Percentiles rank a stretch among this genome's conserved stretches.
phyloP scores from a whole-genome alignment of 306 rosid species.

The Cucurbita argyrosperma region DNA sequence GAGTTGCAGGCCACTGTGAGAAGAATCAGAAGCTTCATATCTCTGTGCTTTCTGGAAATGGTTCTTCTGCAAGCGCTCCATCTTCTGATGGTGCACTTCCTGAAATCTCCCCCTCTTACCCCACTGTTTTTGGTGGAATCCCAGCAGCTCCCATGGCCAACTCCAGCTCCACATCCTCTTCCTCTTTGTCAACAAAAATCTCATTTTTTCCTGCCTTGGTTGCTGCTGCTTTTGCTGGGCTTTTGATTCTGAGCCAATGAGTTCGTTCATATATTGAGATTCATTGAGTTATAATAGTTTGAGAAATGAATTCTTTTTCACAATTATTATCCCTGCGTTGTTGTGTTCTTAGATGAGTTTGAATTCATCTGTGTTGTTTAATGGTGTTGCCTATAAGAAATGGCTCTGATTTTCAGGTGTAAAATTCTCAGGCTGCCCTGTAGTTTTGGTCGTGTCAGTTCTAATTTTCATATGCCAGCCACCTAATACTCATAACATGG shows the following conservation, averaged over 20 bases:
- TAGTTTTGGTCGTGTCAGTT: not conserved
- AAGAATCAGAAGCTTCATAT: constrained; percentile 63
- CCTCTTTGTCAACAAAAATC: constrained; percentile 22
- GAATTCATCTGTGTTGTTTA: not conserved
- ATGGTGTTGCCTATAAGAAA: not conserved
- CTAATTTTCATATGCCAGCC: not conserved
- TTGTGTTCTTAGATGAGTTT: not conserved
- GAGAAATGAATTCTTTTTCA: not conserved
- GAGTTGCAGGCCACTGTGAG: constrained; percentile 46
- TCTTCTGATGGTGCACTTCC: constrained; percentile 41
- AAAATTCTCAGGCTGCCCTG: not conserved
- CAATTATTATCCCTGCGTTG: not conserved
- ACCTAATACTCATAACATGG: not conserved
- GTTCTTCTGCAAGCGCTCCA: constrained; percentile 19
- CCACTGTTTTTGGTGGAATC: constrained; percentile 57
- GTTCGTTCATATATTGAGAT: not conserved
- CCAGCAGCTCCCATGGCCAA: constrained; percentile 32
- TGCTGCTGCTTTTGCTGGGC: constrained; percentile 17
- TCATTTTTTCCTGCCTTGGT: constrained; percentile 6
- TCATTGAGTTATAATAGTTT: not conserved
- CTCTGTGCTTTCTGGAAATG: constrained; percentile 29
- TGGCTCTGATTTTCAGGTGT: not conserved
- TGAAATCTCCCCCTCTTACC: constrained; percentile 61
- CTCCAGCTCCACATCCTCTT: constrained; percentile 17
- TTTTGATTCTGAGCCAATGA: not conserved